Evolutionary conservation across 495 filamentous ascomycete species (phyloP).

Genomic region (Neurospora pannonica): DNA sequence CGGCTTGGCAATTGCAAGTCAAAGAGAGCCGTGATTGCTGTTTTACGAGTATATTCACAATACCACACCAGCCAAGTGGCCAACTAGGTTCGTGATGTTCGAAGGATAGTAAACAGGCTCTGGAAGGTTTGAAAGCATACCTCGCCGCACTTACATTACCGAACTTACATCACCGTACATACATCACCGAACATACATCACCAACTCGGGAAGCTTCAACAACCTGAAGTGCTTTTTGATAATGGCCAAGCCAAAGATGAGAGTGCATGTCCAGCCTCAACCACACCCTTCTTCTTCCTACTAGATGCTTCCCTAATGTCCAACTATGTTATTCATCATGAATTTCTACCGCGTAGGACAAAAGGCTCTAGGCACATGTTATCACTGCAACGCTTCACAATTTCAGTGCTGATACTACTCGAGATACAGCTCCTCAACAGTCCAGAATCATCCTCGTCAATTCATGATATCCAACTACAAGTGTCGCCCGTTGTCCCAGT

Average conservation of each 20-base stretch:
- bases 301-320: not conserved
- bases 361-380: no score
- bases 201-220: not conserved
- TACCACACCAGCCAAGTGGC: not conserved
- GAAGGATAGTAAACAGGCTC: not conserved
- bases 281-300: not conserved
- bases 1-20: not conserved
- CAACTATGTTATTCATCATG: not conserved
- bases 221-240: not conserved
- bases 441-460: not conserved
- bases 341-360: no score
- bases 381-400: no score
- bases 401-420: no score
- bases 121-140: not conserved
- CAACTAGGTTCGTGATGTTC: not conserved
- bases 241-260: not conserved
- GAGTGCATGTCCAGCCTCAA: not conserved
- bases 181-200: not conserved
- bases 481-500: not conserved
- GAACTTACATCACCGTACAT: no score
- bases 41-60: not conserved
- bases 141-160: not conserved
- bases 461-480: not conserved
- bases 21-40: not conserved
- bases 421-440: no score